A percentile compares a stretch with the other conserved stretches of the same genome.
Conservation (phyloP, 2,329 filamentous ascomycete species). For the Tolypocladium inflatum region DNA sequence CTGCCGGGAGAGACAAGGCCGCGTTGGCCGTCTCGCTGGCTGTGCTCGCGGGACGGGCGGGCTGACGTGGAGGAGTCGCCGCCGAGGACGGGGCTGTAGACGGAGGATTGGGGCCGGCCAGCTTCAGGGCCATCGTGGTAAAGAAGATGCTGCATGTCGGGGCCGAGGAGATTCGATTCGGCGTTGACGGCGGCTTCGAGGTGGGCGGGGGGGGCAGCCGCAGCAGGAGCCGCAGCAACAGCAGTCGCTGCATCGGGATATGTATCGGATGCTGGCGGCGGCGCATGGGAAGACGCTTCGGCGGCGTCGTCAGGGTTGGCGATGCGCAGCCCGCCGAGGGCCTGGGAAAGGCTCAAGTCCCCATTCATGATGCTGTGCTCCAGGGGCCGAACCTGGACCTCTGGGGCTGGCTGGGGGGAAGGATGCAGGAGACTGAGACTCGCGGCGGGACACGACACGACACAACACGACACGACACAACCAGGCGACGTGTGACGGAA, state of each 20-base stretch:
- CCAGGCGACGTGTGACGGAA: slow-evolving; percentile 1
- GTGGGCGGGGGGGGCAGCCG: not conserved
- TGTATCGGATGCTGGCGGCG: not conserved
- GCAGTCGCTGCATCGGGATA: slow-evolving; percentile 6
- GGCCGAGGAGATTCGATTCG: not conserved
- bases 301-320: slow-evolving; percentile 81
- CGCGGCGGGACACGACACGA: not conserved
- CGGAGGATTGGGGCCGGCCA: slow-evolving; percentile 31
- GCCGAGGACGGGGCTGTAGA: slow-evolving; percentile 22
- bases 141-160: slow-evolving; percentile 1
- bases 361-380: slow-evolving; percentile 61
- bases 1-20: not conserved
- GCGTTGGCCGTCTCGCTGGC: slow-evolving; percentile 43
- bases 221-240: not conserved
- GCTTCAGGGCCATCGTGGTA: slow-evolving; percentile 1
- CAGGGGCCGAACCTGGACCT: slow-evolving; percentile 13
- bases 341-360: slow-evolving; percentile 85
- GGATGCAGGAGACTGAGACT: not conserved
- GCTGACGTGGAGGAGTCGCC: not conserved
- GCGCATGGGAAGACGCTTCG: slow-evolving; percentile 11
- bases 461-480: not conserved
- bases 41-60: slow-evolving; percentile 54
- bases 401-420: slow-evolving; percentile 8
- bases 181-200: slow-evolving; percentile 10
- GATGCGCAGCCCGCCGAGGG: slow-evolving; percentile 88